phyloP scores from a whole-genome alignment of 805 yeast species.

The Monosporozyma unispora region DNA sequence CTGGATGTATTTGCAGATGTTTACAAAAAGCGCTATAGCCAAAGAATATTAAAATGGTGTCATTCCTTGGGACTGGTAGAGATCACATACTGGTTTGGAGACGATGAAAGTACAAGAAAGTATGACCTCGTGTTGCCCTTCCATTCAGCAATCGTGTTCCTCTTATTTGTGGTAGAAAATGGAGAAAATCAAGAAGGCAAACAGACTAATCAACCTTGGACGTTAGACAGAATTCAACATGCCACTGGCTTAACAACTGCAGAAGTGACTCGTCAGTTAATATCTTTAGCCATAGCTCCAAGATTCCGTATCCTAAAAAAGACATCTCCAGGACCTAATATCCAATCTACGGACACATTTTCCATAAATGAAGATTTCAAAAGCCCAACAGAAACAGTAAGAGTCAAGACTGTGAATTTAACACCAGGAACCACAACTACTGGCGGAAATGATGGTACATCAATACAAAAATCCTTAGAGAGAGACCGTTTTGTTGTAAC shows the following conservation, averaged over 20 bases:
- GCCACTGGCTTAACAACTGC: conserved; percentile 62
- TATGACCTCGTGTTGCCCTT: conserved; percentile 79
- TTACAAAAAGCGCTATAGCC: conserved; percentile 44
- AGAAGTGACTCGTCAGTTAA: conserved; percentile 70
- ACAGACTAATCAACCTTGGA: conserved; percentile 33
- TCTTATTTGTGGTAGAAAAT: conserved; percentile 52
- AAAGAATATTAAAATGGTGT: conserved; percentile 66
- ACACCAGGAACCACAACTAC: neutral
- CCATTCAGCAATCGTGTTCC: conserved; percentile 66
- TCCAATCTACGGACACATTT: conserved; percentile 55
- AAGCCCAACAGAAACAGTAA: conserved; percentile 58
- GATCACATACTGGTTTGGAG: conserved; percentile 36
- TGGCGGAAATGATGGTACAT: neutral
- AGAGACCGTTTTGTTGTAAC: conserved; percentile 59
- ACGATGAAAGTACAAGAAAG: neutral
- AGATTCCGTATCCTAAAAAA: conserved; percentile 67
- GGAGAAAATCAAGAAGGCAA: conserved; percentile 24
- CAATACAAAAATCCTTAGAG: conserved; percentile 28
- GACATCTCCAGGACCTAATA: conserved; percentile 64
- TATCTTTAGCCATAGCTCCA: conserved; percentile 79
- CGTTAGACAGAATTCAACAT: conserved; percentile 52
- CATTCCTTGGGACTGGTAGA: conserved; percentile 80
- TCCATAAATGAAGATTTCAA: conserved; percentile 59
- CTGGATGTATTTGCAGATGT: conserved; percentile 38
- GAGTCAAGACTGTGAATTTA: conserved; percentile 35